These are phyloP conservation scores for Trifolium fragiferum DNA, from an alignment of 306 rosid species.

Conservation along the genomic window DNA sequence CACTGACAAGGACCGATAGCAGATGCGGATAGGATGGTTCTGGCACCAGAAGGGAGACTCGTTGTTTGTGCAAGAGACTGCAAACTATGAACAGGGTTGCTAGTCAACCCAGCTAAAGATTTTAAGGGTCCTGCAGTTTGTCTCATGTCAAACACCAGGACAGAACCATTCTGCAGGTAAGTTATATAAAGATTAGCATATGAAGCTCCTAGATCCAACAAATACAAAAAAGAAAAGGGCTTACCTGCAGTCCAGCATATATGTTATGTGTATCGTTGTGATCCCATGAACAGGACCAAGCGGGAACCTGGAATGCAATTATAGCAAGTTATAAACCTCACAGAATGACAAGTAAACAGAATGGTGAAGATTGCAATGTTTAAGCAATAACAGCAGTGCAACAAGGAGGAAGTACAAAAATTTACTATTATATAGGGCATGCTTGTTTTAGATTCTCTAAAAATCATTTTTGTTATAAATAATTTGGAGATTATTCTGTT, in stretches of 20 bases:
- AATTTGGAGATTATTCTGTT: neutral
- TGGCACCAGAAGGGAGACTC: slow-evolving; percentile 50
- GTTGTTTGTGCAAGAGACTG: slow-evolving; percentile 64
- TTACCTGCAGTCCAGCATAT: slow-evolving; percentile 93
- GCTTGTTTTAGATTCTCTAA: no score
- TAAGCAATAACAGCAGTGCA: slow-evolving; percentile 15
- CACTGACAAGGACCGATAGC: slow-evolving; percentile 81
- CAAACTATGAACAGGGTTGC: slow-evolving; percentile 81
- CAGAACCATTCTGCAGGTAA: slow-evolving; percentile 76
- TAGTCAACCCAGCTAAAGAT: slow-evolving; percentile 60
- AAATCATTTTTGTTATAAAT: no score
- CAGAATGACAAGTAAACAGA: slow-evolving; percentile 1
- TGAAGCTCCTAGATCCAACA: slow-evolving; percentile 1
- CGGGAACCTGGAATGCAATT: slow-evolving; percentile 65
- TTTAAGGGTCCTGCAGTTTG: slow-evolving; percentile 77
- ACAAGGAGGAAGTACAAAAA: neutral
- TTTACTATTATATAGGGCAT: neutral
- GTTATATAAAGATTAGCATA: slow-evolving; percentile 33
- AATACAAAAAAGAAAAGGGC: slow-evolving; percentile 36
- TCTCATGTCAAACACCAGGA: slow-evolving; percentile 82
- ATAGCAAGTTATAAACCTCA: slow-evolving; percentile 34
- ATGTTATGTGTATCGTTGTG: slow-evolving; percentile 55
- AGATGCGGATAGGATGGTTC: slow-evolving; percentile 78
- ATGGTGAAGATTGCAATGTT: slow-evolving; percentile 30
- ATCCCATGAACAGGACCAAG: slow-evolving; percentile 99